phyloP scores from a whole-genome alignment of 1,139 yeast genomes.

The Pichia sp. region DNA sequence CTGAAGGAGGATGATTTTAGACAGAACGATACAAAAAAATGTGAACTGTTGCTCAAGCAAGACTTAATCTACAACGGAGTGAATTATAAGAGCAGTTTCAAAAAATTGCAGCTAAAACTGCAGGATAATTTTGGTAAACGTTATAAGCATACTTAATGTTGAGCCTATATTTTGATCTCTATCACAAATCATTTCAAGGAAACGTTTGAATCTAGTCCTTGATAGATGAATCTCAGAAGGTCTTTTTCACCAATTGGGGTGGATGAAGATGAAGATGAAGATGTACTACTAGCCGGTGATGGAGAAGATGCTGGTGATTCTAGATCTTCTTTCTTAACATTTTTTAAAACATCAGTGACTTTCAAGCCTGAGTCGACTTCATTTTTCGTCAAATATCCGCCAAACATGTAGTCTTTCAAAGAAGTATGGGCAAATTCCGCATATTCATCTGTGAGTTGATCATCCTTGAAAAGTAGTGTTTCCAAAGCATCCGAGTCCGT shows the following conservation, averaged over 20 bases:
- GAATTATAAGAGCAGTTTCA: constrained; percentile 21
- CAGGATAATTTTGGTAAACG: constrained; percentile 9
- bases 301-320: constrained; percentile 6
- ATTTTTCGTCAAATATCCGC: constrained; percentile 54
- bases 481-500: constrained; percentile 12
- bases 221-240: constrained; percentile 39
- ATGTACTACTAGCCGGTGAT: not conserved
- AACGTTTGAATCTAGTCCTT: constrained; percentile 35
- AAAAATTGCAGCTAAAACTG: constrained; percentile 15
- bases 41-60: constrained; percentile 18
- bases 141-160: constrained; percentile 4
- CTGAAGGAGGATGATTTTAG: constrained; percentile 23
- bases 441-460: constrained; percentile 64
- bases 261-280: constrained; percentile 1
- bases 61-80: constrained; percentile 19
- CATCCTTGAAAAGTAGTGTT: constrained; percentile 38
- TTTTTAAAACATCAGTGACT: constrained; percentile 21
- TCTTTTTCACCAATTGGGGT: constrained; percentile 20
- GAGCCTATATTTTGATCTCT: too few species aligned
- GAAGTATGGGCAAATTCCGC: constrained; percentile 47
- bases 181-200: not conserved
- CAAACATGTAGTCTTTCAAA: constrained; percentile 55
- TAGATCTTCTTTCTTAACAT: constrained; percentile 2
- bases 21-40: constrained; percentile 17
- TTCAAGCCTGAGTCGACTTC: constrained; percentile 45